These are phyloP conservation scores for Suillus paluster DNA, from an alignment of 768 basidiomycete species.

Conservation along the genomic window DNA sequence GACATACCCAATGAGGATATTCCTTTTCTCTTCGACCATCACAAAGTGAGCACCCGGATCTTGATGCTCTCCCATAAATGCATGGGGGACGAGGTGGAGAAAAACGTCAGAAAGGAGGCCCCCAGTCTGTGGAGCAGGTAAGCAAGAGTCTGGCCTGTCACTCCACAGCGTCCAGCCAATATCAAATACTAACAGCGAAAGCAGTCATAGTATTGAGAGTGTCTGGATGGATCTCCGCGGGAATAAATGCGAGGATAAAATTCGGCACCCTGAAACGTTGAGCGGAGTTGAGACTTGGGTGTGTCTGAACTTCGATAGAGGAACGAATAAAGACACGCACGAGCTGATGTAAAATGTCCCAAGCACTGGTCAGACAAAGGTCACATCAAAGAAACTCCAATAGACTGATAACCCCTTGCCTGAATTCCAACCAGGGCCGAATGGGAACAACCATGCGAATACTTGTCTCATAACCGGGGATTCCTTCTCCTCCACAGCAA, in stretches of 20 bases:
- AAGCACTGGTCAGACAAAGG: constrained; percentile 52
- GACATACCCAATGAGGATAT: constrained; percentile 84
- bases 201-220: constrained; percentile 95
- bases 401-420: constrained; percentile 36
- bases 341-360: constrained; percentile 97
- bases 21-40: constrained; percentile 89
- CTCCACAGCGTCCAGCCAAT: constrained; percentile 13
- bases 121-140: constrained; percentile 61
- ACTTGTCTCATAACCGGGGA: constrained; percentile 81
- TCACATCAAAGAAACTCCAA: constrained; percentile 4
- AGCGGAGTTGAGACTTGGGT: constrained; percentile 19
- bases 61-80: constrained; percentile 88
- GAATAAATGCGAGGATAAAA: constrained; percentile 93
- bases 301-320: constrained; percentile 15
- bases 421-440: constrained; percentile 89
- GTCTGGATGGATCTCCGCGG: constrained; percentile 80
- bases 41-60: constrained; percentile 74
- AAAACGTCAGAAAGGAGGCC: constrained; percentile 93
- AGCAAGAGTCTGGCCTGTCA: constrained; percentile 21
- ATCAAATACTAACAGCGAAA: constrained; percentile 68
- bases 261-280: constrained; percentile 75
- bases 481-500: constrained; percentile 60
- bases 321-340: constrained; percentile 51
- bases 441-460: constrained; percentile 85
- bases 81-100: constrained; percentile 88